These are phyloP conservation scores for Leptographium radiaticola DNA, from an alignment of 2,329 filamentous ascomycete species.

Conservation along the genomic window DNA sequence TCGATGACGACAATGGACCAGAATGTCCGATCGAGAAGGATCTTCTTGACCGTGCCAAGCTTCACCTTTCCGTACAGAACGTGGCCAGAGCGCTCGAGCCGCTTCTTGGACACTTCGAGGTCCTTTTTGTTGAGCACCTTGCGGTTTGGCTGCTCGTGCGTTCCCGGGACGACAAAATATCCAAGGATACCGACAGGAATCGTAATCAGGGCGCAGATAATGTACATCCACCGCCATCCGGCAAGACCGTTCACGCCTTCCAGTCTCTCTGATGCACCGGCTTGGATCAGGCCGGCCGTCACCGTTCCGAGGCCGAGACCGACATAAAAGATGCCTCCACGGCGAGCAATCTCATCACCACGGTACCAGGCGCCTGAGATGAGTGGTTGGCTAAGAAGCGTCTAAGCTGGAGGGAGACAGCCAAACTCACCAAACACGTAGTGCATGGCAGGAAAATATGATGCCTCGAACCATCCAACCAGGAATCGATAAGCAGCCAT, in stretches of 20 bases:
- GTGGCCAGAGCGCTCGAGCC: constrained; percentile 25
- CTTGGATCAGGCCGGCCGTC: constrained; percentile 27
- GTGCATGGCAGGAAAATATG: constrained; percentile 39
- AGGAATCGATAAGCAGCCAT: constrained; percentile 38
- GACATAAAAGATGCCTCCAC: constrained; percentile 47
- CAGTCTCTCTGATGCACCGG: constrained; percentile 22
- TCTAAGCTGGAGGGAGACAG: too few relatives aligned
- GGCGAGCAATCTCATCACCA: constrained; percentile 43
- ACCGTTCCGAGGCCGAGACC: constrained; percentile 36
- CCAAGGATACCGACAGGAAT: constrained; percentile 38
- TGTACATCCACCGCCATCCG: constrained; percentile 42
- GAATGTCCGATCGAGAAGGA: constrained; percentile 24
- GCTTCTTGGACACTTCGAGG: constrained; percentile 20
- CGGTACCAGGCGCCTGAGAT: constrained; percentile 39
- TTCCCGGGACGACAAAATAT: constrained; percentile 33
- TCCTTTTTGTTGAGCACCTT: constrained; percentile 22
- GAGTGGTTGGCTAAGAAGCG: too few relatives aligned
- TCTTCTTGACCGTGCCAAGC: constrained; percentile 16
- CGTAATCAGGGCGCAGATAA: constrained; percentile 20
- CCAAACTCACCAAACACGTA: constrained; percentile 21
- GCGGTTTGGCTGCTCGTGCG: constrained; percentile 25
- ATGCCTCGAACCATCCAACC: constrained; percentile 38
- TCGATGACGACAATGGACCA: constrained; percentile 37
- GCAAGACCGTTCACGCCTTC: constrained; percentile 31
- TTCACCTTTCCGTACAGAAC: constrained; percentile 22